Evolutionary conservation across 73 alveolate species (phyloP).

Genomic region (Diophrys appendiculata): DNA sequence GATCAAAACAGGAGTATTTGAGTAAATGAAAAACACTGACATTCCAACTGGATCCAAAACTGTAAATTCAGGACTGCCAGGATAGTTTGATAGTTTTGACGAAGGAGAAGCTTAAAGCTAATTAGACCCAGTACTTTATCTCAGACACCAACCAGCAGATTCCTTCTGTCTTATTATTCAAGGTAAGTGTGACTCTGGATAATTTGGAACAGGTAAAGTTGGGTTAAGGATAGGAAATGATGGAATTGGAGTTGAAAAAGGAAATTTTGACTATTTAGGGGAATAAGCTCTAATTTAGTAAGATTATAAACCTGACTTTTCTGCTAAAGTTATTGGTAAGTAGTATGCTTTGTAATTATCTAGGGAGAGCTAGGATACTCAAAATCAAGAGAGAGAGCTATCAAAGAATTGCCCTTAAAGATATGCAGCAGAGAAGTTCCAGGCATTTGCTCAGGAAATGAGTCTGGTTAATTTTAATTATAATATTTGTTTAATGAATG

Average conservation of each 20-base stretch:
- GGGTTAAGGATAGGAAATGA: constrained; percentile 43
- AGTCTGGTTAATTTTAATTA: too few species aligned
- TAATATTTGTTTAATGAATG: too few species aligned
- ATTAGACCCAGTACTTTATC: constrained; percentile 2
- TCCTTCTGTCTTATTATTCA: constrained; percentile 30
- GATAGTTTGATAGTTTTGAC: too few species aligned
- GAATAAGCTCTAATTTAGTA: constrained; percentile 24
- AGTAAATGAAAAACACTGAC: neutral
- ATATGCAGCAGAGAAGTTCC: too few species aligned
- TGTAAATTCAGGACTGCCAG: too few species aligned
- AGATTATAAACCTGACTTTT: constrained; percentile 46
- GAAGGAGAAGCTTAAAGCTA: neutral
- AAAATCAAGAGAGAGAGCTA: constrained; percentile 1
- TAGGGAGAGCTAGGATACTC: constrained; percentile 4
- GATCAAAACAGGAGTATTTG: neutral
- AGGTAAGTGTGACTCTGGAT: too few species aligned
- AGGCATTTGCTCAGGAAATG: too few species aligned
- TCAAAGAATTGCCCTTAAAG: too few species aligned
- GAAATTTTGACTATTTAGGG: constrained; percentile 30
- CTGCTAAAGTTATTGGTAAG: constrained; percentile 37
- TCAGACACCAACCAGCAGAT: constrained; percentile 29
- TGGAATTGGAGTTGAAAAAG: constrained; percentile 24
- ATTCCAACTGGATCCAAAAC: too few species aligned
- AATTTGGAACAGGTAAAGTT: too few species aligned
- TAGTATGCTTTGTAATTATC: neutral